Percentiles rank a stretch among this genome's conserved stretches.
phyloP scores from a whole-genome alignment of 2,329 filamentous ascomycete species.

The Lachnellula arida region DNA sequence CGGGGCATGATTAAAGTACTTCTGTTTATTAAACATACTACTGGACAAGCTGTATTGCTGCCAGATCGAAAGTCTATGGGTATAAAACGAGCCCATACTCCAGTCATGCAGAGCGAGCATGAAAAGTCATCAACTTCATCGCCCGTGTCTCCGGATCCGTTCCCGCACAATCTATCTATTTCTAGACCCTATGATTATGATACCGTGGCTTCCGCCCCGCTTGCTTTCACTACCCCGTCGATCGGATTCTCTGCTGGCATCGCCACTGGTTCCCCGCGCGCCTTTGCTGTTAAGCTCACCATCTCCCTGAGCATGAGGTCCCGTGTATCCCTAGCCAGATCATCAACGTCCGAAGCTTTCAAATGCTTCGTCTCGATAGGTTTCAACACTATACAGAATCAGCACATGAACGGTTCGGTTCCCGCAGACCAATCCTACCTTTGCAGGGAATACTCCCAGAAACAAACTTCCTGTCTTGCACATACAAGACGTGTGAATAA shows the following conservation, averaged over 20 bases:
- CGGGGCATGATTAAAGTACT: too few relatives aligned
- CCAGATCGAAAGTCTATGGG: too few relatives aligned
- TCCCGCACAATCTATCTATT: background rate
- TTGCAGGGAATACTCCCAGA: slow-evolving; percentile 69
- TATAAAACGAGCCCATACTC: too few relatives aligned
- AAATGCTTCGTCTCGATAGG: slow-evolving; percentile 74
- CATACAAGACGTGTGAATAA: slow-evolving; percentile 67
- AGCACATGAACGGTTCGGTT: slow-evolving; percentile 3
- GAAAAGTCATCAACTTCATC: too few relatives aligned
- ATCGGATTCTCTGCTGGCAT: slow-evolving; percentile 20
- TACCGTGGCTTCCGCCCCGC: slow-evolving; percentile 21
- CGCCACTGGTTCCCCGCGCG: slow-evolving; percentile 37
- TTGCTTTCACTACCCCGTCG: slow-evolving; percentile 27
- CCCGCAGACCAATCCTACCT: slow-evolving; percentile 41
- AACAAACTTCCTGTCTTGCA: slow-evolving; percentile 61
- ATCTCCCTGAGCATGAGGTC: slow-evolving; percentile 72
- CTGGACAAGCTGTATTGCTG: too few relatives aligned
- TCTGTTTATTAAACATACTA: too few relatives aligned
- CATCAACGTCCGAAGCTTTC: slow-evolving; percentile 71
- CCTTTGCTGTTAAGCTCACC: slow-evolving; percentile 47
- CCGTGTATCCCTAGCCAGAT: slow-evolving; percentile 61
- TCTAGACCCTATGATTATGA: background rate
- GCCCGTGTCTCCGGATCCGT: background rate
- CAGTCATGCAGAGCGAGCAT: too few relatives aligned
- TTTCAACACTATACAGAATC: slow-evolving; percentile 57